Base-by-base conservation (phyloP, 2,329 filamentous ascomycete species). In the Fusarium sp. region DNA sequence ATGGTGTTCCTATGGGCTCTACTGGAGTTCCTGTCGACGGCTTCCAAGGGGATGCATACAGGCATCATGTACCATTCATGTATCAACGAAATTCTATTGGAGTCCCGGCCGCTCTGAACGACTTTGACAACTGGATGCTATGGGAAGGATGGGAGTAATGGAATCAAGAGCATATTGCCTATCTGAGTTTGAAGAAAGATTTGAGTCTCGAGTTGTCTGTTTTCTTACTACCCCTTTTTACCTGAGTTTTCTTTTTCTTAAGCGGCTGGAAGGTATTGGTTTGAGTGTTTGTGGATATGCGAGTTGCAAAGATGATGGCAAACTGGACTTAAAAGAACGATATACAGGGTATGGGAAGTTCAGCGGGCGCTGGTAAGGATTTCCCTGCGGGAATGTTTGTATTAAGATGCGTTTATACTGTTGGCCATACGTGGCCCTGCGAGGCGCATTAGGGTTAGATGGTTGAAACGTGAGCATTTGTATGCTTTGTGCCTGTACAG, bases 131-230 rank as follows among this genome's bases (percentile, higher is more conserved):
- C 42, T 84, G 82, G 82, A 78, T 81, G n/a, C 64, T 84, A 44
- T 84, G 82, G 82, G 81, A 83, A 47, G 82, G 83, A 28, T 84
- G 82, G 82, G 82, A 84, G 36, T 83, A 57, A 73, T 59, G 14
- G 24, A 28, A 30, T 24, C n/a, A 32, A 26, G 24, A 20, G 26
- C 39, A 59, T 36, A 30, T 30, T 42, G n/a, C 17, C 35, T 28
- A 54, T 26, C 17, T n/a, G 36, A 24, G 20, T 32, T 32, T 41
- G 15, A 24, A 42, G 26, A 38, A 26, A 42, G 30, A 12, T 44
- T 42, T n/a, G 20, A 30, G 20, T 36, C 69, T 63, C 57, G 24
- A 35, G 30, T 63, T 63, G 32, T n/a, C 35, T 36, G 5, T 54
- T 35, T 51, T 39, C 63, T 56, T 55, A 24, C 47, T 57, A 35